Evolutionary conservation across 192 early-diverging fungal species (phyloP).

Genomic region (Coemansia guatemalensis): DNA sequence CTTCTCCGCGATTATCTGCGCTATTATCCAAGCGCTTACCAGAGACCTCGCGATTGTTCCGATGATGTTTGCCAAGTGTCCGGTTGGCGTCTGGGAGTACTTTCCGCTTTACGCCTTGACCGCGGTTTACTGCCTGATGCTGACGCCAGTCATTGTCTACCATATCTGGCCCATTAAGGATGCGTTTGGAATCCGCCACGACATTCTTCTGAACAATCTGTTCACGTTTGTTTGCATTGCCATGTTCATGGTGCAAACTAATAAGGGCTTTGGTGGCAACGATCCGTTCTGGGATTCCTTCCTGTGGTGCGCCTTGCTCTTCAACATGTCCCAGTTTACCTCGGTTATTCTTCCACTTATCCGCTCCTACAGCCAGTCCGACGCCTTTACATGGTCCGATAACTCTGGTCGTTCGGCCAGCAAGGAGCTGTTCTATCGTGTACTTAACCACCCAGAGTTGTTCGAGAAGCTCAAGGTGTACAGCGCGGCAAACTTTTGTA

Average conservation of each 20-base stretch:
- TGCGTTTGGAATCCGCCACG: slow-evolving; percentile 50
- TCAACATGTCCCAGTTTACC: slow-evolving; percentile 55
- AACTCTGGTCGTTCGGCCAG: slow-evolving; percentile 31
- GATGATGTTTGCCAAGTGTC: slow-evolving; percentile 43
- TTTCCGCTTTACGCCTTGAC: slow-evolving; percentile 48
- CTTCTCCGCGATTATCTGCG: slow-evolving; percentile 38
- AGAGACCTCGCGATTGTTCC: slow-evolving; percentile 46
- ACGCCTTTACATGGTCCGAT: slow-evolving; percentile 46
- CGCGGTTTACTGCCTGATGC: slow-evolving; percentile 43
- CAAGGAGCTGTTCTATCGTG: slow-evolving; percentile 53
- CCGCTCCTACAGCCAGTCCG: slow-evolving; percentile 49
- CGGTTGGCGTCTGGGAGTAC: slow-evolving; percentile 55
- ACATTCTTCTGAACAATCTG: slow-evolving; percentile 52
- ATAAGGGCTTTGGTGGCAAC: slow-evolving; percentile 38
- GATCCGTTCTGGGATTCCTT: slow-evolving; percentile 55
- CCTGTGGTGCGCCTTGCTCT: slow-evolving; percentile 46
- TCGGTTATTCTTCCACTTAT: slow-evolving; percentile 50
- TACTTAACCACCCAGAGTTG: slow-evolving; percentile 53
- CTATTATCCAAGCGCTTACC: slow-evolving; percentile 47
- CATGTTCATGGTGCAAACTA: slow-evolving; percentile 55
- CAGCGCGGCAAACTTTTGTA: slow-evolving; percentile 53
- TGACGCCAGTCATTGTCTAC: slow-evolving; percentile 52
- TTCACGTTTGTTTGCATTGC: slow-evolving; percentile 50
- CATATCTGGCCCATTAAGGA: slow-evolving; percentile 54
- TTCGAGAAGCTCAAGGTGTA: slow-evolving; percentile 51